These are phyloP conservation scores for Phytophthora sp. DNA, from an alignment of 352 stramenopile genomes.

Conservation along the genomic window DNA sequence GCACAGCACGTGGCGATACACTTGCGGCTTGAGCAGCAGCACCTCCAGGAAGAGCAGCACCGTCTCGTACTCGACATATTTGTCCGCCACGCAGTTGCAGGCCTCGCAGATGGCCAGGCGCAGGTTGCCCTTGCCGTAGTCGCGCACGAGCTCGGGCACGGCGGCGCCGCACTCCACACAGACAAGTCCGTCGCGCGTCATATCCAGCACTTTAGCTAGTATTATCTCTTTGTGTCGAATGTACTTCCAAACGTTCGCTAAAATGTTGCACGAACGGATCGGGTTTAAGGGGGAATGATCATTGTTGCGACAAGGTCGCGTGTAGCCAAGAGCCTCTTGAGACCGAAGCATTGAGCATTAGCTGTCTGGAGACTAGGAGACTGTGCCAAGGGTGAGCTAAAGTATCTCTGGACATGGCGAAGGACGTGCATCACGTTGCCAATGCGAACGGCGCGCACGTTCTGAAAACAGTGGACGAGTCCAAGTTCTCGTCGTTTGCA, in stretches of 20 bases:
- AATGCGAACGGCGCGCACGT: conserved; percentile 36
- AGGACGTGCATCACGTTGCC: conserved; percentile 51
- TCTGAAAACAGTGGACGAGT: conserved; percentile 39
- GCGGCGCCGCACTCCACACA: conserved; percentile 82
- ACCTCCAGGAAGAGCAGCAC: conserved; percentile 88
- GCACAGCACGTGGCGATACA: conserved; percentile 87
- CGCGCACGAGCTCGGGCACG: conserved; percentile 70
- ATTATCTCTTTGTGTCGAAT: neutral
- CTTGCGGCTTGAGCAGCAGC: conserved; percentile 83
- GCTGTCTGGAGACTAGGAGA: neutral
- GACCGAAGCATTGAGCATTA: neutral
- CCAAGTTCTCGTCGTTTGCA: conserved; percentile 39
- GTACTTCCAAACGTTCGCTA: too few relatives aligned
- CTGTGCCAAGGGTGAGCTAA: too few relatives aligned
- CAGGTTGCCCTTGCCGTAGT: conserved; percentile 89
- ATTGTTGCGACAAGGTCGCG: conserved; percentile 25
- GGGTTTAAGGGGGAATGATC: neutral
- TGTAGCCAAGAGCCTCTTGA: conserved; percentile 25
- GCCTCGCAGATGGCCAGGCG: conserved; percentile 69
- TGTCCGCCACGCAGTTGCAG: conserved; percentile 83
- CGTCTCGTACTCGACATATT: conserved; percentile 90
- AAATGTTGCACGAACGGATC: conserved; percentile 12
- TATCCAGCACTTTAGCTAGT: neutral
- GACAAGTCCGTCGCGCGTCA: conserved; percentile 34
- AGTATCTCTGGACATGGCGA: conserved; percentile 45